These are phyloP conservation scores for Pseudocercospora pini-densiflorae DNA, from an alignment of 2,329 filamentous ascomycete genomes.

Conservation along the genomic window DNA sequence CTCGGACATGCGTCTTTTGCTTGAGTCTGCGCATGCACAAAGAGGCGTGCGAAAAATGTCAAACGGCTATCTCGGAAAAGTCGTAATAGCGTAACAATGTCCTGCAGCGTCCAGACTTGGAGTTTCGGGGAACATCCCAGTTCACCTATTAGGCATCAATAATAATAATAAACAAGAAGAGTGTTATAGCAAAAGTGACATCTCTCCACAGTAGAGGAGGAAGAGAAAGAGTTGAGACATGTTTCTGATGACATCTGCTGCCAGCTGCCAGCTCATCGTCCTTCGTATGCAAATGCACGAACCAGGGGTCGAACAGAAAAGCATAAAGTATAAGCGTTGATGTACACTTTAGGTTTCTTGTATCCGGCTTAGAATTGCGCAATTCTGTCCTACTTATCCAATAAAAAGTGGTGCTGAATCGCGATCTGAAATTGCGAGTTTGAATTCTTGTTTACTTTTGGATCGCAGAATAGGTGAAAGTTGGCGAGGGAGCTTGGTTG, in stretches of 20 bases:
- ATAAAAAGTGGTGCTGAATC: background rate
- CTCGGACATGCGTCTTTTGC: constrained; percentile 7
- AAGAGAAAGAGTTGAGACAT: background rate
- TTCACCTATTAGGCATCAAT: background rate
- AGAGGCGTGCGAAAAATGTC: background rate
- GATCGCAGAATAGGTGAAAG: background rate
- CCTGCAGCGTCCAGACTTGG: background rate
- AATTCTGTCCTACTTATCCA: background rate
- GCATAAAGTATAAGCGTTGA: background rate
- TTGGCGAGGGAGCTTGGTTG: background rate
- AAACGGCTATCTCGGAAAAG: background rate
- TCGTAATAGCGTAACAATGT: background rate
- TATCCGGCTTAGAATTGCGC: background rate
- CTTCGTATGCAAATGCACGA: background rate
- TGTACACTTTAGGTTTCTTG: background rate
- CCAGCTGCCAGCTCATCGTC: background rate
- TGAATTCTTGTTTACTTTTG: background rate
- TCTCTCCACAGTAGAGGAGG: background rate
- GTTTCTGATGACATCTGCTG: background rate
- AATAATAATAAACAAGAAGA: background rate
- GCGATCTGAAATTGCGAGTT: background rate
- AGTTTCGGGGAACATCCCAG: background rate
- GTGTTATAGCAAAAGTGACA: background rate
- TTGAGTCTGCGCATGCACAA: background rate
- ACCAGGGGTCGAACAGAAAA: background rate